Conservation (phyloP, 2,329 filamentous ascomycete genomes). For the Cladophialophora bantiana region DNA sequence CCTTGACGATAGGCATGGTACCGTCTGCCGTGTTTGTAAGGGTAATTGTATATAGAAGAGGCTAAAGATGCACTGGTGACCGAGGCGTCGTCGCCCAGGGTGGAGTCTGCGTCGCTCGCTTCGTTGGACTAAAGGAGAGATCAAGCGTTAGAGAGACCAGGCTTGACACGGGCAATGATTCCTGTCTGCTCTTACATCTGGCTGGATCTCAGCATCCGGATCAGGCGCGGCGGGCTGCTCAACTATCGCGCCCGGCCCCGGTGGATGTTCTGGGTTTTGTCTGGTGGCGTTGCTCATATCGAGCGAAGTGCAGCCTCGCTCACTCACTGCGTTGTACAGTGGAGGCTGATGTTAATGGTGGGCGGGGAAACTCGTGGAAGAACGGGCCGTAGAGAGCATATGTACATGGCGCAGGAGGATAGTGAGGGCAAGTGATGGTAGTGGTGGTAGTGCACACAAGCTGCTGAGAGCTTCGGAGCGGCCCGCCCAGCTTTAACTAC, state of each 20-base stretch:
- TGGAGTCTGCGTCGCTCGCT: constrained; percentile 20
- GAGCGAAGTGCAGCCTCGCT: neutral
- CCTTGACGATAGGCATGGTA: constrained; percentile 51
- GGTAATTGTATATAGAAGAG: constrained; percentile 29
- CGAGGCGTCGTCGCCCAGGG: constrained; percentile 22
- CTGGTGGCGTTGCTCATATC: neutral
- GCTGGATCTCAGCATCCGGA: constrained; percentile 4
- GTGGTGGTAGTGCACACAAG: neutral
- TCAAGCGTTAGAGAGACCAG: neutral
- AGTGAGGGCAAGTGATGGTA: neutral
- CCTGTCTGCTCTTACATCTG: neutral
- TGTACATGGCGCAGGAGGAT: neutral
- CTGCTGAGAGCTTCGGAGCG: neutral
- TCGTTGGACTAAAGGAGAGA: neutral
- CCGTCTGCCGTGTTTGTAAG: constrained; percentile 52
- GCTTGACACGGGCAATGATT: neutral
- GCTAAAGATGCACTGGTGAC: constrained; percentile 22
- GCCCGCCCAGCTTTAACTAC: neutral
- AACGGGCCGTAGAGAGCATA: neutral
- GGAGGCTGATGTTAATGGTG: neutral
- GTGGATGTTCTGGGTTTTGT: neutral
- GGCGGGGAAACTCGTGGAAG: neutral
- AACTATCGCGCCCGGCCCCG: neutral
- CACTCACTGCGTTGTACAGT: neutral
- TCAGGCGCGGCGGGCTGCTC: neutral